These are phyloP conservation scores for Stropharia rugosoannulata DNA, from an alignment of 768 basidiomycete species.

Conservation along the genomic window DNA sequence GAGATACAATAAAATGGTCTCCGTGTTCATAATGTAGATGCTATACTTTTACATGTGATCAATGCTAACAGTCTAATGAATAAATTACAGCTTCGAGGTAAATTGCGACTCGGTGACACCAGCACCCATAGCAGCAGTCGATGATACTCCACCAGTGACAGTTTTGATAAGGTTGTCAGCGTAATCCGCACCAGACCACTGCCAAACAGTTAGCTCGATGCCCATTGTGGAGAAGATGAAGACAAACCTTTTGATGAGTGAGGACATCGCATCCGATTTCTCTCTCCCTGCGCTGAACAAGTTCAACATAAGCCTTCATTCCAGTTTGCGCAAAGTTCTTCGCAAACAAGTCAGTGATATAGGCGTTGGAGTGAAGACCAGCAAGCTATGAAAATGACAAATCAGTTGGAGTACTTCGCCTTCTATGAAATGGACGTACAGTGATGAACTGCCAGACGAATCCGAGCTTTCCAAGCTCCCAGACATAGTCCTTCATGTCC, in stretches of 20 bases:
- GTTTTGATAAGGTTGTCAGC: constrained; percentile 92
- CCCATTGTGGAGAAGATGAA: background rate
- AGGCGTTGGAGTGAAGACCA: constrained; percentile 96
- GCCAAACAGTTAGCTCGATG: constrained; percentile 15
- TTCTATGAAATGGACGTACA: constrained; percentile 41
- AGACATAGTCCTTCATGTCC: constrained; percentile 88
- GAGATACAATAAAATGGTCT: background rate
- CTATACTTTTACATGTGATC: constrained; percentile 22
- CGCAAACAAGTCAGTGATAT: constrained; percentile 94
- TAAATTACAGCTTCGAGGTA: constrained; percentile 33
- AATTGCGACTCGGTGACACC: constrained; percentile 95
- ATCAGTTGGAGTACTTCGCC: background rate
- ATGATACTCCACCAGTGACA: constrained; percentile 95
- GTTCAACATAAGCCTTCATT: constrained; percentile 98
- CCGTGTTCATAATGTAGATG: constrained; percentile 11
- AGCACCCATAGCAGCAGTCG: constrained; percentile 98
- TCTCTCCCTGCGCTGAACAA: constrained; percentile 89
- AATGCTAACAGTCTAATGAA: constrained; percentile 7
- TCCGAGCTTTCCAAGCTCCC: constrained; percentile 93
- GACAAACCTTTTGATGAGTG: constrained; percentile 89
- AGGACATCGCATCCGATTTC: constrained; percentile 95
- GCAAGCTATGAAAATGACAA: constrained; percentile 61
- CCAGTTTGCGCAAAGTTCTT: constrained; percentile 87
- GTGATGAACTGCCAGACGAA: constrained; percentile 99
- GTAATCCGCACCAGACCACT: constrained; percentile 97